These are phyloP conservation scores for Raffaelea albimanens DNA, from an alignment of 2,329 filamentous ascomycete genomes.

Conservation along the genomic window DNA sequence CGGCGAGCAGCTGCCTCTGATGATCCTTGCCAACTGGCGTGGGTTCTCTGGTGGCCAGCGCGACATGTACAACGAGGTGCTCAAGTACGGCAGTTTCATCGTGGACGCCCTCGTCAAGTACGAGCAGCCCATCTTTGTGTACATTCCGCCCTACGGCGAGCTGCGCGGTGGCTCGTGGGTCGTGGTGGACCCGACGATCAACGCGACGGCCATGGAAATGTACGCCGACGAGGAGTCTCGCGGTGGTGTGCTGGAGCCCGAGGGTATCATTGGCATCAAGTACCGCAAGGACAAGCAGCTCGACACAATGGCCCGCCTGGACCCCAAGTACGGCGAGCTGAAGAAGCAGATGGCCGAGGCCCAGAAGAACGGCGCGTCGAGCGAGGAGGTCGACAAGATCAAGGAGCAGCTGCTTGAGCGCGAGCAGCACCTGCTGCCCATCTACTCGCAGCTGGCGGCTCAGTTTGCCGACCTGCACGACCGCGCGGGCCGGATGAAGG, in stretches of 20 bases:
- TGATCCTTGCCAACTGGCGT: slow-evolving; percentile 99
- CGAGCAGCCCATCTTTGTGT: slow-evolving; percentile 97
- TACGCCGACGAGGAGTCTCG: slow-evolving; percentile 93
- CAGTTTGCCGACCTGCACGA: slow-evolving; percentile 98
- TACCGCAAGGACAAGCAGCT: slow-evolving; percentile 96
- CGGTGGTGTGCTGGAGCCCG: slow-evolving; percentile 93
- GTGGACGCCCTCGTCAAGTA: slow-evolving; percentile 97
- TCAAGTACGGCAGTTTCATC: slow-evolving; percentile 99
- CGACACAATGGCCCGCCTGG: slow-evolving; percentile 91
- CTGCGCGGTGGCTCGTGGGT: slow-evolving; percentile 99
- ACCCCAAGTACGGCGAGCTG: slow-evolving; percentile 72
- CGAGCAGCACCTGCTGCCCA: slow-evolving; percentile 80
- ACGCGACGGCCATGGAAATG: slow-evolving; percentile 97
- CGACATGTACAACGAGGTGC: slow-evolving; percentile 99
- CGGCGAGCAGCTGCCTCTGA: slow-evolving; percentile 92
- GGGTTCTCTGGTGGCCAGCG: slow-evolving; percentile 99
- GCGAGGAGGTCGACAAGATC: slow-evolving; percentile 67
- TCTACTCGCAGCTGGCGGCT: slow-evolving; percentile 90
- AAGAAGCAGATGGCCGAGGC: slow-evolving; percentile 60
- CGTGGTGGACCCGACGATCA: slow-evolving; percentile 97
- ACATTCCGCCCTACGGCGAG: slow-evolving; percentile 94
- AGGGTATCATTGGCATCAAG: slow-evolving; percentile 98
- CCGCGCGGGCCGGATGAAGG: slow-evolving; percentile 93
- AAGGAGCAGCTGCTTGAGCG: slow-evolving; percentile 77
- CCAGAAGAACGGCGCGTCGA: slow-evolving; percentile 52